phyloP scores from a whole-genome alignment of 78 protist genomes.

The Dictyostelium intermedium region DNA sequence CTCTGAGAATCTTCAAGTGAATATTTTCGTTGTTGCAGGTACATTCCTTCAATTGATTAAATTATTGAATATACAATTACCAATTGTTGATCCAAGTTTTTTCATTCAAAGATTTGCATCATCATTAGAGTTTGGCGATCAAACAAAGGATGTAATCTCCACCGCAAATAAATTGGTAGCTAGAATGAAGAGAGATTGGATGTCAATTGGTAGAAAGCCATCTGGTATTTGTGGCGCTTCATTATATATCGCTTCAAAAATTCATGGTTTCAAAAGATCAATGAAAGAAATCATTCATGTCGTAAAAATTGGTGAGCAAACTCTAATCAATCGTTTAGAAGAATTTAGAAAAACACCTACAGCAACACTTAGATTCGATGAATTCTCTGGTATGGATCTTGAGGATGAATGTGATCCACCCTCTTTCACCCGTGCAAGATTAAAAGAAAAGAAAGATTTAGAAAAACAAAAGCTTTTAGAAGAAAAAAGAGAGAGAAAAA shows the following conservation, averaged over 20 bases:
- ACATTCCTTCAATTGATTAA: constrained; percentile 82
- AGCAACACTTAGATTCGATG: constrained; percentile 33
- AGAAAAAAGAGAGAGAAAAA: constrained; percentile 8
- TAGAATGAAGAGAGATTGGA: constrained; percentile 97
- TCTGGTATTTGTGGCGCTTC: constrained; percentile 97
- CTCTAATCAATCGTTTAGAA: constrained; percentile 82
- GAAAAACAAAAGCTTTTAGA: background rate
- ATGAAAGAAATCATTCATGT: constrained; percentile 84
- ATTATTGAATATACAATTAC: constrained; percentile 54
- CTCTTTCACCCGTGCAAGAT: constrained; percentile 48
- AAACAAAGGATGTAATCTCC: constrained; percentile 47
- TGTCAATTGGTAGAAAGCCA: constrained; percentile 94
- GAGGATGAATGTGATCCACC: constrained; percentile 90
- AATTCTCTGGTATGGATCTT: constrained; percentile 76
- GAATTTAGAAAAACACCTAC: constrained; percentile 65
- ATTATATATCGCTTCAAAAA: constrained; percentile 94
- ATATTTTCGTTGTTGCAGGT: constrained; percentile 88
- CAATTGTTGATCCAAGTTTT: constrained; percentile 93
- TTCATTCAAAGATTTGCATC: constrained; percentile 93
- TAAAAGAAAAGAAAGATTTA: background rate
- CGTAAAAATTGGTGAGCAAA: constrained; percentile 92
- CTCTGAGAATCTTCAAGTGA: constrained; percentile 83
- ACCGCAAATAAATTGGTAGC: constrained; percentile 91
- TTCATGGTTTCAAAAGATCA: constrained; percentile 94
- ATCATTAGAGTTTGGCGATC: constrained; percentile 90